Evolutionary conservation across 768 basidiomycete species (phyloP).

Genomic region (Tylopilus vinaceipallidus): DNA sequence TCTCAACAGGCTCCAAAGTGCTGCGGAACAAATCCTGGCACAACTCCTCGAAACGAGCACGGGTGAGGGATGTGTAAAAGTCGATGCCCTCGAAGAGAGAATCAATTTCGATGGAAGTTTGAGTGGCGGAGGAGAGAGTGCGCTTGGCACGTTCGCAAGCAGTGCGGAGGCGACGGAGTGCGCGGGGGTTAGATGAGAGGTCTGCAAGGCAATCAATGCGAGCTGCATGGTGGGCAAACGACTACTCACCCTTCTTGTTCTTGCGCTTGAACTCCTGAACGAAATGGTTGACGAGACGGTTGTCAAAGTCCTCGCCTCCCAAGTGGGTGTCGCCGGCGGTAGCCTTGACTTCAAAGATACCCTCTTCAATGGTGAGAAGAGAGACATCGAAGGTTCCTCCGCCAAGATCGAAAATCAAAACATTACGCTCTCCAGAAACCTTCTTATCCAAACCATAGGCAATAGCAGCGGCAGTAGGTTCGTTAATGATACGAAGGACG

Average conservation of each 20-base stretch:
- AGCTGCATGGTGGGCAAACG: background rate
- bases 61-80: conserved; percentile 97
- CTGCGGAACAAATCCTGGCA: conserved; percentile 94
- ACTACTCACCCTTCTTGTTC: conserved; percentile 81
- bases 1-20: conserved; percentile 94
- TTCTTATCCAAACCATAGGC: conserved; percentile 99
- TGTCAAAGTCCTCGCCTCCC: conserved; percentile 98
- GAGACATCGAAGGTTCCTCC: conserved; percentile 99
- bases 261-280: conserved; percentile 97
- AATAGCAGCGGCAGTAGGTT: conserved; percentile 97
- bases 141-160: conserved; percentile 99
- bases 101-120: conserved; percentile 97
- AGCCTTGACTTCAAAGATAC: conserved; percentile 98
- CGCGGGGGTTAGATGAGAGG: conserved; percentile 87
- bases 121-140: conserved; percentile 93
- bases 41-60: conserved; percentile 96
- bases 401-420: conserved; percentile 97
- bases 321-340: conserved; percentile 98
- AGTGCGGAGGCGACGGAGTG: conserved; percentile 94
- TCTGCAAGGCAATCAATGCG: conserved; percentile 43
- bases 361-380: conserved; percentile 93
- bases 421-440: conserved; percentile 85
- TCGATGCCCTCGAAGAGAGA: conserved; percentile 97
- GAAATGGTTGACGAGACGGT: conserved; percentile 96
- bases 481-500: conserved; percentile 98